phyloP scores from a whole-genome alignment of 345 rosid genomes.

The Dimocarpus longan region DNA sequence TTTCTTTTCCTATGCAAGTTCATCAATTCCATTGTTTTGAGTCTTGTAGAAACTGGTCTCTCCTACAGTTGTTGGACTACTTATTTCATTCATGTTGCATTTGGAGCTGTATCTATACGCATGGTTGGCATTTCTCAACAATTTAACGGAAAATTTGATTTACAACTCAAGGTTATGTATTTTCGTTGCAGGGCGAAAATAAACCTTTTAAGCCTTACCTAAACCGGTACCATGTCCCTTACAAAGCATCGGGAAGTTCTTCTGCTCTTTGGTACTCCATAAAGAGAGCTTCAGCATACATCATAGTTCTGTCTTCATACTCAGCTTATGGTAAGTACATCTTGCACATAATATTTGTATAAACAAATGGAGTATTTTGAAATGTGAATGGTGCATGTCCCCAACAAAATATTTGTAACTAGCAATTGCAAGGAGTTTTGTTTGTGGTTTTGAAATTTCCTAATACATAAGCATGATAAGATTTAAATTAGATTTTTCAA shows the following conservation, averaged over 20 bases:
- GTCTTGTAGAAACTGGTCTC: no score
- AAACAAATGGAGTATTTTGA: background rate
- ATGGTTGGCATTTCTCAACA: background rate
- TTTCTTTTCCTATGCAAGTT: background rate
- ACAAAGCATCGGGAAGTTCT: conserved; percentile 63
- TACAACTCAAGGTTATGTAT: background rate
- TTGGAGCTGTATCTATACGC: background rate
- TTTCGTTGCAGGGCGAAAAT: conserved; percentile 70
- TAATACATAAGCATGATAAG: no score
- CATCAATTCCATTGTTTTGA: background rate
- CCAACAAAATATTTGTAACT: background rate
- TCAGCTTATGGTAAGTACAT: conserved; percentile 73
- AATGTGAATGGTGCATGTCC: background rate
- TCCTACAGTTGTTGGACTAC: no score
- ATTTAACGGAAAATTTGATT: background rate
- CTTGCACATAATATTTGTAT: background rate
- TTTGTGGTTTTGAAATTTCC: no score
- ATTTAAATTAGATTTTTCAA: no score
- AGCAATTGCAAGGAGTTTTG: no score
- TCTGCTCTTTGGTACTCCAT: conserved; percentile 92
- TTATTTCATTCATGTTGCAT: no score
- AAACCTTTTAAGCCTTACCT: conserved; percentile 78
- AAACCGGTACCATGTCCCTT: conserved; percentile 75
- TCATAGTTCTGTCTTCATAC: conserved; percentile 81
- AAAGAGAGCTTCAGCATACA: conserved; percentile 87